Evolutionary conservation across 129 eudicot species (phyloP), one percentile per base, ranked within the genome.

Genomic region (Tagetes patula): DNA sequence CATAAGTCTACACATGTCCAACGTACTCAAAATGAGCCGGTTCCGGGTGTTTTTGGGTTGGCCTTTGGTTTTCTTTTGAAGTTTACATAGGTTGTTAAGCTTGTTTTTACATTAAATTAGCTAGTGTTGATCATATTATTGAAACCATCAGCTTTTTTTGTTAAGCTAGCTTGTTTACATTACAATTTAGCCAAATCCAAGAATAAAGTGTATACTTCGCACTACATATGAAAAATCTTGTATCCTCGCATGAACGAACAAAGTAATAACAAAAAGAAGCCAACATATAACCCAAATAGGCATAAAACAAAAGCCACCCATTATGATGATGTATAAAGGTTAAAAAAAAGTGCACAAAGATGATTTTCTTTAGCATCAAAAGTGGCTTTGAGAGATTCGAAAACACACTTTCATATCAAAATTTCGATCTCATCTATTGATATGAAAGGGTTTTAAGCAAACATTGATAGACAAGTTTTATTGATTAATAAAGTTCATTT

Each of bases 181-280:
- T 1, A 2, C 4, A 20, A 39, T 39, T 58, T 39, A 64, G 48
- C 1, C 31, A 64, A 5, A 14, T 6, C 10, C 2, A 13, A 39
- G 33, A 64, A 64, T 64, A 40, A 38, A 39, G 33, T 6, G 33
- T 64, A 14, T 2, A 4, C 6, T 60, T 32, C 3, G 32, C 33
- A n/a, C 5, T 33, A 64, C 34, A 13, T 8, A 41, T 1, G 41
- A 65, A 13, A 65, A 65, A 65, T 30, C 36, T 40, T 14, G 12
- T 2, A 41, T 41, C 31, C 33, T 72, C 60, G 60, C n/a, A 68
- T 31, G 76, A 58, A 58, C 56, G 67, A 59, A 72, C 68, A 72
- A 45, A 72, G 58, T 71, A 13, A 32, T 12, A 72, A 32, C 45
- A 58, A 72, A 72, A 59, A 8, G 36, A 43, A 58, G 42, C 13